These are phyloP conservation scores for Eucalyptus polyanthemos DNA, from an alignment of 345 rosid genomes.

Conservation along the genomic window DNA sequence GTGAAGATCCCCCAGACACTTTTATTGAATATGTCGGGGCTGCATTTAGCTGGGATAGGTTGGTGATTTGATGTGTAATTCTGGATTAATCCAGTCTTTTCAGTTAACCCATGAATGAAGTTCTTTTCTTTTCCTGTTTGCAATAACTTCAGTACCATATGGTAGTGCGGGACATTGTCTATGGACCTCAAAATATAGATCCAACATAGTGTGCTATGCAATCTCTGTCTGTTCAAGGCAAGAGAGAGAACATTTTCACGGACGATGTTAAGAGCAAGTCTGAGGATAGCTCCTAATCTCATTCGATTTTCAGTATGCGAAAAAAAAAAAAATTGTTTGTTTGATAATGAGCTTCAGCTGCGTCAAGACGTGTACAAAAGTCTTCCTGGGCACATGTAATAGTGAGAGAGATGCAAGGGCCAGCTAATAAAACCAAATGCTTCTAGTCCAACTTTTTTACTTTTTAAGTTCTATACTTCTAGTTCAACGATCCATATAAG, in stretches of 20 bases:
- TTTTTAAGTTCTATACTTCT: not conserved
- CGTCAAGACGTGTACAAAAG: not conserved
- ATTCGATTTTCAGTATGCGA: not conserved
- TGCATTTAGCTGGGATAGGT: not conserved
- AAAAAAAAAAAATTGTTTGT: not conserved
- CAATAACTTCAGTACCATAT: not conserved
- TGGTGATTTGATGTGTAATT: not conserved
- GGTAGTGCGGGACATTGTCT: not conserved
- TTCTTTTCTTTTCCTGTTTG: not conserved
- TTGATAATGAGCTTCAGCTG: not conserved
- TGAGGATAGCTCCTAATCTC: not conserved
- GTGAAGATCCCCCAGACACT: not conserved
- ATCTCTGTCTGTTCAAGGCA: not conserved
- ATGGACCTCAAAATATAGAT: not conserved
- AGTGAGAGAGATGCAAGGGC: not conserved
- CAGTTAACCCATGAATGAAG: not conserved
- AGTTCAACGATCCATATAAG: not conserved
- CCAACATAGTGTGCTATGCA: not conserved
- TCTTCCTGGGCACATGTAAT: not conserved
- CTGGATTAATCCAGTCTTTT: not conserved
- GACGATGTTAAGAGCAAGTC: not conserved
- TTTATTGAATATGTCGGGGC: not conserved
- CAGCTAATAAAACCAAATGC: not conserved
- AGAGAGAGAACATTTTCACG: not conserved
- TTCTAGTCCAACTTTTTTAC: not conserved